Evolutionary conservation across 108 stramenopile genomes (phyloP).

Genomic region (Nitzschia sp.): DNA sequence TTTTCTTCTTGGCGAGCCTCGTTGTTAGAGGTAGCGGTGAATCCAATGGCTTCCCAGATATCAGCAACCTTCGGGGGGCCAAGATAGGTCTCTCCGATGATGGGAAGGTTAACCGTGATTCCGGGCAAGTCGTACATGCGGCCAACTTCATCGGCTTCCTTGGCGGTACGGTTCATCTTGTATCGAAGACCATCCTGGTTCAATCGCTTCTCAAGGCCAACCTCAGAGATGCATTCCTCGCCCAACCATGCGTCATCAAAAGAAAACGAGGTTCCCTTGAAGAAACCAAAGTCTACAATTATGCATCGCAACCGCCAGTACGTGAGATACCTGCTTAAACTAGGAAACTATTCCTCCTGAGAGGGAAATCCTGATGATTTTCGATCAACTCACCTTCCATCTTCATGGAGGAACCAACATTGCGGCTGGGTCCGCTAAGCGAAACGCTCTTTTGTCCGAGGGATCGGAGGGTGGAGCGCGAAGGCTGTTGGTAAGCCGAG

Average conservation of each 20-base stretch:
- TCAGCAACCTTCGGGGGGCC: conserved; percentile 84
- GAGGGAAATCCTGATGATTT: too few species aligned
- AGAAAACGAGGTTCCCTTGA: conserved; percentile 65
- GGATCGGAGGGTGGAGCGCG: conserved; percentile 58
- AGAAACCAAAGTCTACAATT: conserved; percentile 76
- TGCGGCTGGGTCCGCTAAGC: conserved; percentile 25
- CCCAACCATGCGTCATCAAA: conserved; percentile 84
- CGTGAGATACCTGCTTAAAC: background rate
- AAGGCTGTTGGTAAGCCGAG: conserved; percentile 62
- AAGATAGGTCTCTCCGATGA: conserved; percentile 86
- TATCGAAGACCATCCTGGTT: conserved; percentile 88
- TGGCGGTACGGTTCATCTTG: conserved; percentile 81
- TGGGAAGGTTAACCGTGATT: conserved; percentile 77
- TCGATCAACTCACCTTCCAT: conserved; percentile 90
- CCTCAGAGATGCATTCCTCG: conserved; percentile 74
- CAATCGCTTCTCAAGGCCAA: conserved; percentile 70
- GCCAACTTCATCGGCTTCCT: conserved; percentile 76
- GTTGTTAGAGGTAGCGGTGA: conserved; percentile 91
- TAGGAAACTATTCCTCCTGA: too few species aligned
- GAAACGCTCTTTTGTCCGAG: conserved; percentile 64
- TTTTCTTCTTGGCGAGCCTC: conserved; percentile 85
- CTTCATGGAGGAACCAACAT: conserved; percentile 56
- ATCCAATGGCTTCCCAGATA: conserved; percentile 89
- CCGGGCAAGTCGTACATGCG: conserved; percentile 67
- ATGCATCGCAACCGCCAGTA: background rate